Base-by-base conservation (phyloP, 192 early-diverging fungal genomes). In the Backusella tarrabulga region DNA sequence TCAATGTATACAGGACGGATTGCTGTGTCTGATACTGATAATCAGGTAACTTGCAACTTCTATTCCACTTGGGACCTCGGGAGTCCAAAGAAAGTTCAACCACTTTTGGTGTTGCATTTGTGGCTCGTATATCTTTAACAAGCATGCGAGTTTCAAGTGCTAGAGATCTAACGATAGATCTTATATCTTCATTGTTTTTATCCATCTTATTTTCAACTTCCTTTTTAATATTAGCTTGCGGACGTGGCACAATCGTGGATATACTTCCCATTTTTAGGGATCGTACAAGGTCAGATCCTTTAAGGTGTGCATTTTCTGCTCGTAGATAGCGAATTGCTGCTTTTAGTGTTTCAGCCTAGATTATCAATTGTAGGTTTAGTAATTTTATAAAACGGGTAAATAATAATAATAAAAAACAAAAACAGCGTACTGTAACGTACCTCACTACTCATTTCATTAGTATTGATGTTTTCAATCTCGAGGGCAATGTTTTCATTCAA, bases 221-320 rank as follows among this genome's bases (percentile, higher is more conserved):
- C 56, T 63, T 63, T 63, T 63, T 63, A 63, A 63, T 63, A 63
- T 26, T 63, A 63, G 56, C 29, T 63, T 29, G 21, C 26, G 56
- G 29, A 36, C n/a, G 67, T 34, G 34, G 32, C n/a, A 68, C 35
- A 68, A 38, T 34, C 67, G 23, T 68, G 9, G 67, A 74, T n/a
- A 73, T 19, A n/a, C 52, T 17, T 5, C 79, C 76, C 34, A 86
- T 52, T 34, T 84, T 76, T 9, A 89, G 77, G 21, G 79, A 79
- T 50, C 75, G 42, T 77, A 88, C 72, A 1, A 89, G 79, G 23
- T 87, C 87, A 26, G 83, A 80, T 7, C 89, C 88, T 72, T 94
- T 95, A 76, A 98, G 76, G 9, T 92, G 90, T 29, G 92, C 87
- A 82, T 96, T 97, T 79, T 98, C 96, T 67, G 87, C 85, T 36